Percentiles rank a stretch among this genome's conserved stretches.
Conservation (phyloP, 495 filamentous ascomycete genomes). For the Collariella sp. region DNA sequence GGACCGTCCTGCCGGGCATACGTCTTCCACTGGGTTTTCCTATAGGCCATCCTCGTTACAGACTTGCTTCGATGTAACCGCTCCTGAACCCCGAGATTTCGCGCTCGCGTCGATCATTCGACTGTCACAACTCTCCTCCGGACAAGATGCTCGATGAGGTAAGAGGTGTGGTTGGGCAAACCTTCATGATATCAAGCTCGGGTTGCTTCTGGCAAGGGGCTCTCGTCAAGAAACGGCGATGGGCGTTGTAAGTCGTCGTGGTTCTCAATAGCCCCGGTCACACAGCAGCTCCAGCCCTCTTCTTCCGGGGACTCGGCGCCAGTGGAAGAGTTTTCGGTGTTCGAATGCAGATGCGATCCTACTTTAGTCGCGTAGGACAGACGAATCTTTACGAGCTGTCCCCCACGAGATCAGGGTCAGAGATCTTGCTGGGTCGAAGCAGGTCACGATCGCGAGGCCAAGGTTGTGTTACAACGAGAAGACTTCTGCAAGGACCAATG, state of each 20-base stretch:
- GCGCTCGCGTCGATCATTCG: not conserved
- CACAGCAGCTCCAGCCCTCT: not conserved
- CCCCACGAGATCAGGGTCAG: not conserved
- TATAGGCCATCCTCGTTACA: constrained; percentile 35
- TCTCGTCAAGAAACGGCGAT: no score
- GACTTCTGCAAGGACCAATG: no score
- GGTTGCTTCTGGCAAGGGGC: not conserved
- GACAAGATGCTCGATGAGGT: not conserved
- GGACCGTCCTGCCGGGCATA: constrained; percentile 16
- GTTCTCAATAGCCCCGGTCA: not conserved
- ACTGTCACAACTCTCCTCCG: not conserved
- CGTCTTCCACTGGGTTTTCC: constrained; percentile 29
- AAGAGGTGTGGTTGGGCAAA: no score
- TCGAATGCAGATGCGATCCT: not conserved
- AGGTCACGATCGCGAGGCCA: not conserved
- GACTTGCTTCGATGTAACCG: constrained; percentile 36
- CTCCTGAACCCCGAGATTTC: constrained; percentile 23
- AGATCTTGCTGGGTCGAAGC: not conserved
- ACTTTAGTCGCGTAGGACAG: no score
- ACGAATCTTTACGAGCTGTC: not conserved
- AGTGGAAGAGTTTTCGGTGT: not conserved
- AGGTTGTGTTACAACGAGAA: not conserved
- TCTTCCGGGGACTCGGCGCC: not conserved
- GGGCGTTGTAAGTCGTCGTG: not conserved
- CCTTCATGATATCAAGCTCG: not conserved